Conservation (phyloP, 352 stramenopile genomes). For the Phytophthora citricola region DNA sequence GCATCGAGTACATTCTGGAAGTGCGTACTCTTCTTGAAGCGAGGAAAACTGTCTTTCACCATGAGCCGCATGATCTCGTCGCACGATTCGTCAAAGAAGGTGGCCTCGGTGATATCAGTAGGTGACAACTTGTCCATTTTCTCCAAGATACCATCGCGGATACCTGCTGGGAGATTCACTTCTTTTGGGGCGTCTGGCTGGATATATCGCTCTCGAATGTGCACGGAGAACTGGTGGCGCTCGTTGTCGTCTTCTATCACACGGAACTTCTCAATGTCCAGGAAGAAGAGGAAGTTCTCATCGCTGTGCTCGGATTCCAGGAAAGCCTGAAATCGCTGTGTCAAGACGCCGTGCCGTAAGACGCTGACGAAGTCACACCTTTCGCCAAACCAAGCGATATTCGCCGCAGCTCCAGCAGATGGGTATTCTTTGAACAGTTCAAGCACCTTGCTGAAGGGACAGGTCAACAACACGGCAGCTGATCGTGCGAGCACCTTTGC, state of each 20-base stretch:
- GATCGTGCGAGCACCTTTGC: constrained; percentile 63
- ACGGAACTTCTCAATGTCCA: constrained; percentile 71
- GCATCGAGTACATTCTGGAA: constrained; percentile 73
- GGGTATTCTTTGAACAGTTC: constrained; percentile 68
- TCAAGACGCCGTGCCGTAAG: constrained; percentile 63
- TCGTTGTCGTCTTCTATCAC: constrained; percentile 21
- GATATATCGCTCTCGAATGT: constrained; percentile 70
- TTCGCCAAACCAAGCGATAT: constrained; percentile 81
- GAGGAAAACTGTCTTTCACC: constrained; percentile 82
- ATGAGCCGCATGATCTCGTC: constrained; percentile 86
- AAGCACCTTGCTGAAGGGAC: constrained; percentile 47
- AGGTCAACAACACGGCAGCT: constrained; percentile 62
- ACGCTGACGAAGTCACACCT: constrained; percentile 70
- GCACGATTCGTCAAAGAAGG: constrained; percentile 64
- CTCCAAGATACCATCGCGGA: constrained; percentile 50
- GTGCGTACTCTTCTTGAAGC: constrained; percentile 77
- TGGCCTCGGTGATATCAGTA: constrained; percentile 34
- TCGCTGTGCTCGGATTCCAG: constrained; percentile 78
- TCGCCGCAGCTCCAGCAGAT: constrained; percentile 62
- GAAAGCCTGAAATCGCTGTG: constrained; percentile 68
- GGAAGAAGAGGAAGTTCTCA: constrained; percentile 81
- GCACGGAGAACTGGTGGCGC: constrained; percentile 38
- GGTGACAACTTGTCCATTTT: constrained; percentile 34
- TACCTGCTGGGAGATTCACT: constrained; percentile 71
- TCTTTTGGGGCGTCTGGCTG: constrained; percentile 63